A percentile compares a stretch with the other conserved stretches of the same genome.
phyloP scores from a whole-genome alignment of 306 rosid genomes.

The Pterocarpus santalinus region DNA sequence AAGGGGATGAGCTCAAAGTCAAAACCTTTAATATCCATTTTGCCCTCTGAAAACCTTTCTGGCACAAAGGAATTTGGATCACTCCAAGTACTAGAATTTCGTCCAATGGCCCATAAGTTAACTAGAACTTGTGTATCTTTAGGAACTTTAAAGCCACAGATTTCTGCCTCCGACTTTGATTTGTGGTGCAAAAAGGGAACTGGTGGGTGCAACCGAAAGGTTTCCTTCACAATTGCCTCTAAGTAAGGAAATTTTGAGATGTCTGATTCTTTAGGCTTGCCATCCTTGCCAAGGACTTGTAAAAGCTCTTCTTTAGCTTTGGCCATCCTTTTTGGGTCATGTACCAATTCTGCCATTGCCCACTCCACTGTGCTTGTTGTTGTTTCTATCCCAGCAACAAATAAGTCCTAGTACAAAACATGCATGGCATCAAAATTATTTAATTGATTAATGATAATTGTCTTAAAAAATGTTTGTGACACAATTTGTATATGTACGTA shows the following conservation, averaged over 20 bases:
- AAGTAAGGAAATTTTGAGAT: constrained; percentile 21
- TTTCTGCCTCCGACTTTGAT: constrained; percentile 13
- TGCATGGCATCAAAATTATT: too few species aligned
- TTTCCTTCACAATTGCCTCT: constrained; percentile 44
- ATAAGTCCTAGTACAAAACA: constrained; percentile 19
- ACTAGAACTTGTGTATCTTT: constrained; percentile 14
- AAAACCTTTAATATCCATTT: constrained; percentile 29
- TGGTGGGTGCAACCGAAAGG: constrained; percentile 46
- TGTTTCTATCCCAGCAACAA: constrained; percentile 39
- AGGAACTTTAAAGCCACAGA: constrained; percentile 4
- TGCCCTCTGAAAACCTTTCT: constrained; percentile 35
- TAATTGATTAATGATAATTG: too few species aligned
- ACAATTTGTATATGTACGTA: too few species aligned
- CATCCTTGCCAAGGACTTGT: background rate
- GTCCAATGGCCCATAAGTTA: constrained; percentile 28
- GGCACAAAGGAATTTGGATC: constrained; percentile 37
- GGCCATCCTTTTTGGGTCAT: background rate
- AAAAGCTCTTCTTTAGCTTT: constrained; percentile 26
- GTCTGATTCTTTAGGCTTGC: constrained; percentile 19
- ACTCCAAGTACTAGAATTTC: background rate
- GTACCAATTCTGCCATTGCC: constrained; percentile 47
- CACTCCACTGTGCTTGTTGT: constrained; percentile 47
- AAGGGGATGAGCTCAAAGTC: constrained; percentile 42
- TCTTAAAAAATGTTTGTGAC: too few species aligned
- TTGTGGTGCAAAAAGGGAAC: constrained; percentile 39